Evolutionary conservation across 164 flowering plant genomes (phyloP), one percentile per base, ranked within the genome.

Genomic region (Vitis labrusca): DNA sequence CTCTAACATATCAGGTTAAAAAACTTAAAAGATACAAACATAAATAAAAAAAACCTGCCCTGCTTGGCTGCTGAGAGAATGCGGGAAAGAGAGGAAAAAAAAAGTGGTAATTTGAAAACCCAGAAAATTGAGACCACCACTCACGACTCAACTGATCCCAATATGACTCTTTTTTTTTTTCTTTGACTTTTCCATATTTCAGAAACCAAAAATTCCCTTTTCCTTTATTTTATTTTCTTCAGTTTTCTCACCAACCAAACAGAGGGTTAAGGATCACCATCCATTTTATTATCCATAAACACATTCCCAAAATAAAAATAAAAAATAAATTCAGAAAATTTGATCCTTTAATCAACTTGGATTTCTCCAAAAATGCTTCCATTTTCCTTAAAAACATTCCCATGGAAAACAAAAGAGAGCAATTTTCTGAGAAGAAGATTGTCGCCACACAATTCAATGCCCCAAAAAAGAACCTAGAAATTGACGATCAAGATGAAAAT

Each of bases 401-500:
- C 11, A 51, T n/a, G 8, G 44, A 53, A 47, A 66, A 3, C 15
- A 16, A 10, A 54, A 54, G 11, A n/a, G 1, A 8, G 8, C 27
- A 49, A 10, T 37, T 37, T 37, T 37, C 44, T 37, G 44, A 9
- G 30, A 61, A 10, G 29, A 17, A 30, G 11, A 23, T 23, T 10
- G 8, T 53, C 15, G 9, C 19, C 51, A 70, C 10, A 57, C 23
- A 15, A 71, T 1, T 63, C 23, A 56, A 23, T 23, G 61, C 67
- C 62, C 63, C 2, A 1, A 23, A 23, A 32, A 37, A 37, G 3
- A 37, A 2, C 44, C 44, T 61, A 73, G 29, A 65, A 55, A 73
- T 66, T 62, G 27, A 27, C 15, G 55, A 73, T 29, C 9, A 2
- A 53, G 57, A 64, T 58, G 27, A 58, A 59, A 65, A 37, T 32